A percentile compares a stretch with the other conserved stretches of the same genome.
Evolutionary conservation across 257 asterid genomes (phyloP).

Genomic region (Euphrasia confusa): DNA sequence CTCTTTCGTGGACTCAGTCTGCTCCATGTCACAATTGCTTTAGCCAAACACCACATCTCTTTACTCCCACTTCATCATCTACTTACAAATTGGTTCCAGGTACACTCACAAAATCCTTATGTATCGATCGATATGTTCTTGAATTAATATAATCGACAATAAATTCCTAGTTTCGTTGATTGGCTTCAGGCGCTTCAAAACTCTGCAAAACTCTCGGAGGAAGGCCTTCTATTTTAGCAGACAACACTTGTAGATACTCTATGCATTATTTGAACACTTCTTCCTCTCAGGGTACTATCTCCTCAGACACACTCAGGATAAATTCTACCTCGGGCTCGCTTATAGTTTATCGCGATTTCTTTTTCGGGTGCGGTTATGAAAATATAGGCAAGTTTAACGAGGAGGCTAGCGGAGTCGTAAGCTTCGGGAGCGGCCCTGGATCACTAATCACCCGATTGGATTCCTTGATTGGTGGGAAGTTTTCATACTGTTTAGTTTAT

Average conservation of each 20-base stretch:
- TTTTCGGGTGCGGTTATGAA: slow-evolving; percentile 46
- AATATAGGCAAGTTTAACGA: slow-evolving; percentile 21
- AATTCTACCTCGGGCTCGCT: slow-evolving; percentile 20
- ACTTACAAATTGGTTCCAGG: slow-evolving; percentile 29
- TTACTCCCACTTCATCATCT: slow-evolving; percentile 31
- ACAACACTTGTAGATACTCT: slow-evolving; percentile 23
- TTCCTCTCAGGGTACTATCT: slow-evolving; percentile 25
- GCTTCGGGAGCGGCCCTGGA: slow-evolving; percentile 33
- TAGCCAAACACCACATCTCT: slow-evolving; percentile 26
- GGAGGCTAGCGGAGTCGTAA: slow-evolving; percentile 38
- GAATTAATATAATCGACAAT: neutral
- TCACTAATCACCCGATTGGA: slow-evolving; percentile 45
- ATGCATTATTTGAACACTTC: slow-evolving; percentile 15
- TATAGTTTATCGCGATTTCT: slow-evolving; percentile 22
- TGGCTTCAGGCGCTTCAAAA: slow-evolving; percentile 17
- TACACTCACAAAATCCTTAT: neutral
- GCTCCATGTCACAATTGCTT: slow-evolving; percentile 36
- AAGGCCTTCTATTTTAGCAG: slow-evolving; percentile 24
- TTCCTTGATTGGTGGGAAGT: slow-evolving; percentile 31
- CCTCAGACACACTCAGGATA: slow-evolving; percentile 37
- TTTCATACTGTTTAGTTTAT: slow-evolving; percentile 49
- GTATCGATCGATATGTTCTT: neutral
- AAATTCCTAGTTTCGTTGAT: too few species aligned
- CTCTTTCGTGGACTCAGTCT: slow-evolving; percentile 45
- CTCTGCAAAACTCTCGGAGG: slow-evolving; percentile 25